Evolutionary conservation across 345 rosid genomes (phyloP).

Genomic region (Theobroma cacao): DNA sequence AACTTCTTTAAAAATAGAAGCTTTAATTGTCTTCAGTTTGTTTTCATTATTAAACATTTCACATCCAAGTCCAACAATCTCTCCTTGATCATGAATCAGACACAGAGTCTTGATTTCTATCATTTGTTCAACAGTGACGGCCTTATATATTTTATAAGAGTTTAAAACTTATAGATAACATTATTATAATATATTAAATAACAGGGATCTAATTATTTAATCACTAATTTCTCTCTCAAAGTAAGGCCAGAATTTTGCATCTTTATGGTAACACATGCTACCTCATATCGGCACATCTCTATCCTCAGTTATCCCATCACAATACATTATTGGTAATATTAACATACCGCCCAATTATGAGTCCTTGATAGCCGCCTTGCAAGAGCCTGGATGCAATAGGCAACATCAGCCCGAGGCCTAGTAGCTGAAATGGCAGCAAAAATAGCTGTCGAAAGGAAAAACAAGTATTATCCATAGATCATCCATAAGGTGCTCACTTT

Average conservation of each 20-base stretch:
- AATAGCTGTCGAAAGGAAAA: constrained; percentile 59
- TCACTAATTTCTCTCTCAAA: background rate
- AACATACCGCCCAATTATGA: constrained; percentile 95
- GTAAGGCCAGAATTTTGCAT: background rate
- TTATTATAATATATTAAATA: background rate
- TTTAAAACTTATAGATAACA: background rate
- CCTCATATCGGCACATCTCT: background rate
- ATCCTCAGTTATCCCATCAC: background rate
- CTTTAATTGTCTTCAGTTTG: background rate
- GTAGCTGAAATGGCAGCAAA: constrained; percentile 92
- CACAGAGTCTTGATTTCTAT: background rate
- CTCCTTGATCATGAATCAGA: background rate
- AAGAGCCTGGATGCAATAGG: constrained; percentile 92
- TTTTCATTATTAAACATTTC: background rate
- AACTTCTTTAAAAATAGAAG: background rate
- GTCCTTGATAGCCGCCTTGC: constrained; percentile 85
- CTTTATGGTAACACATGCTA: background rate
- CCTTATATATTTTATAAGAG: background rate
- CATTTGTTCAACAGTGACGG: background rate
- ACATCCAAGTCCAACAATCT: too few species aligned
- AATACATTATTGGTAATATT: background rate
- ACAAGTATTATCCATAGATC: background rate
- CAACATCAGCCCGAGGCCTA: constrained; percentile 98
- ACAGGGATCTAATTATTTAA: background rate
- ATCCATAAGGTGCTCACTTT: background rate